Conservation (phyloP, 2,329 filamentous ascomycete species). For the Cladosporium colombiae region DNA sequence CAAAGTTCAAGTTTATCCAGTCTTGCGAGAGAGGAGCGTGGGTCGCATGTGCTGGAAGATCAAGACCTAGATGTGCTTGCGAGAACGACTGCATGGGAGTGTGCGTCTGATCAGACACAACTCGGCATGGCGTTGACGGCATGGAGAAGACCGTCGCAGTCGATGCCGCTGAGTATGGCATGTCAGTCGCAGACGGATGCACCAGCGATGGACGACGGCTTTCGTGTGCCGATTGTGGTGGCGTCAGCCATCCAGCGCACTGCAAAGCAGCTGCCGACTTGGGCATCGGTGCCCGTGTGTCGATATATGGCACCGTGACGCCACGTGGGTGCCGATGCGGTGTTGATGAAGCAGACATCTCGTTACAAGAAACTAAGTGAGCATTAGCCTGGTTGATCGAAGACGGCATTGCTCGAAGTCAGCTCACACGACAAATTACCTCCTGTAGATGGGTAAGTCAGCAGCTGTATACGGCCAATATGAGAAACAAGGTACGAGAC, state of each 20-base stretch:
- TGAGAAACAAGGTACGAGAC: neutral
- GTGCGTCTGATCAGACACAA: conserved; percentile 10
- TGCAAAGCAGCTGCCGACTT: conserved; percentile 22
- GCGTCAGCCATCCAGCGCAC: conserved; percentile 31
- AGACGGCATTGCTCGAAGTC: conserved; percentile 15
- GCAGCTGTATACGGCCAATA: neutral
- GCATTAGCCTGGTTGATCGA: conserved; percentile 21
- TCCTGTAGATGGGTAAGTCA: conserved; percentile 17
- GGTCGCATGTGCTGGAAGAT: neutral
- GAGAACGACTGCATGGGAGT: conserved; percentile 1
- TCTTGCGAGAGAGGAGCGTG: neutral
- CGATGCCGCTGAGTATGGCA: conserved; percentile 26
- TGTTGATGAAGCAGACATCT: conserved; percentile 32
- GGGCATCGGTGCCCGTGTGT: conserved; percentile 26
- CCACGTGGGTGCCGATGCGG: conserved; percentile 29
- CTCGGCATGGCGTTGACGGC: conserved; percentile 29
- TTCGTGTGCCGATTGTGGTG: conserved; percentile 33
- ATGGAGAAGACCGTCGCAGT: conserved; percentile 29
- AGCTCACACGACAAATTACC: conserved; percentile 28
- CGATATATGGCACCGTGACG: conserved; percentile 29
- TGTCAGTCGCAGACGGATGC: conserved; percentile 27
- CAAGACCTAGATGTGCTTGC: neutral
- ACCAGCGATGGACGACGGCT: conserved; percentile 32
- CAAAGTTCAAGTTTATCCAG: conserved; percentile 1
- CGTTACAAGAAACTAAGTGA: conserved; percentile 21